Evolutionary conservation across 208 protist species (phyloP), one percentile per base, ranked within the genome.

Genomic region (Trypanosoma cruzi): DNA sequence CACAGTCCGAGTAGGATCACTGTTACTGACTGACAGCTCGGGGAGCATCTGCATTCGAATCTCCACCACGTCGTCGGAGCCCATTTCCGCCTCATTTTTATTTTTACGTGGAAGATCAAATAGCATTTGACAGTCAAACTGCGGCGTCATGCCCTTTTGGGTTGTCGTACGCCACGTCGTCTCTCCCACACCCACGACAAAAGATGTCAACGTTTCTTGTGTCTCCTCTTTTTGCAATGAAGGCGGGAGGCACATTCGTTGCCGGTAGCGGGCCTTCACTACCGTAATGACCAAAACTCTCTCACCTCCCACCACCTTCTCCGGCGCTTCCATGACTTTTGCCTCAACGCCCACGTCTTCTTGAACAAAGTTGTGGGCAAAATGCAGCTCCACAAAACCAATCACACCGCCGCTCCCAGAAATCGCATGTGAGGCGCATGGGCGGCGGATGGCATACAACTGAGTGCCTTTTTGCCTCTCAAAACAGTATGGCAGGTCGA

Each of bases 311-410:
- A n/a, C 36, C 55, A n/a, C 13, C 0, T 60, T 44, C 13, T 16
- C 31, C 32, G 11, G 28, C 55, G 32, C 34, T 31, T 0, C 16
- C 2, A 40, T 22, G 31, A 4, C 42, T 1, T 11, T 34, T 18
- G 0, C 8, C 48, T 22, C 44, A 14, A 6, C 29, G 3, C 34
- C 22, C 11, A 42, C 11, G 16, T 64, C 28, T 42, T 31, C 53
- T 29, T 68, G 31, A 16, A 55, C 60, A 62, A 89, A 79, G 40
- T 89, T 89, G 71, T 89, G 84, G 1, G 34, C 26, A 58, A 84
- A 89, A 46, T 71, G 55, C 7, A 89, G 52, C 14, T 77, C 71
- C 16, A 75, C 73, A 48, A 75, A 86, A 37, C 84, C 84, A n/a
- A 67, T 50, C 18, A 64, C 37, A 22, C 34, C 18, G 50, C 24